Percentiles rank a stretch among this genome's conserved stretches.
Evolutionary conservation across 208 protist species (phyloP).

Genomic region (Lotmaria passim): DNA sequence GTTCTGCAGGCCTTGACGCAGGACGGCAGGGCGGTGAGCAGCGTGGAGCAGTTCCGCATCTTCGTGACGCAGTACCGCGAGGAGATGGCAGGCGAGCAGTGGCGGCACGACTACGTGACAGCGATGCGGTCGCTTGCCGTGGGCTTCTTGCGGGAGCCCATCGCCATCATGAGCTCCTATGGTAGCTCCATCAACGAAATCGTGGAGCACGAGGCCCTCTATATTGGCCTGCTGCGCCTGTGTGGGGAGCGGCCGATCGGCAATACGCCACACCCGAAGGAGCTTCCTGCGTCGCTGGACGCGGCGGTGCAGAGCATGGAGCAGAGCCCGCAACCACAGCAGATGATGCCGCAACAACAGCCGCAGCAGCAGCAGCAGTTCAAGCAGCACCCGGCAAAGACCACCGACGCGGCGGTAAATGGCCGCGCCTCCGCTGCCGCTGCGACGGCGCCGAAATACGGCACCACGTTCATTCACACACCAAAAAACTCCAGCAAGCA

Average conservation of each 20-base stretch:
- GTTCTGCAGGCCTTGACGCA: constrained; percentile 22
- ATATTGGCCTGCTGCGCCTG: constrained; percentile 36
- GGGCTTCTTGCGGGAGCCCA: constrained; percentile 29
- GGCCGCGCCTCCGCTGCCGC: background rate
- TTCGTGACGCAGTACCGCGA: background rate
- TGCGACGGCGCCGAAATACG: background rate
- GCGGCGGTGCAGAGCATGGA: background rate
- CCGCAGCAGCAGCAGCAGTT: background rate
- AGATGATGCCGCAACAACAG: background rate
- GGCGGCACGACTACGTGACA: constrained; percentile 30
- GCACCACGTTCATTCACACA: constrained; percentile 5
- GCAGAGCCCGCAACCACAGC: background rate
- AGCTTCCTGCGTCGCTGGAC: background rate
- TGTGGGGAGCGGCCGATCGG: constrained; percentile 27
- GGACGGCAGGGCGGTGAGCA: constrained; percentile 18
- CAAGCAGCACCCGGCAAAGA: background rate
- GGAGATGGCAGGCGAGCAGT: constrained; percentile 22
- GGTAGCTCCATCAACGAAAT: constrained; percentile 28
- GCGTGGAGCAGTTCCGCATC: constrained; percentile 12
- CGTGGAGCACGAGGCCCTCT: constrained; percentile 34
- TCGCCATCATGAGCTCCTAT: constrained; percentile 16
- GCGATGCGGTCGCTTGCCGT: constrained; percentile 35
- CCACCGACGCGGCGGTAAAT: background rate
- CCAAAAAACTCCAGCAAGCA: background rate
- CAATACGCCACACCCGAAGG: constrained; percentile 11